Evolutionary conservation across 371 early-diverging fungal genomes (phyloP), one percentile per base, ranked within the genome.

Genomic region (Lichtheimia ornata): DNA sequence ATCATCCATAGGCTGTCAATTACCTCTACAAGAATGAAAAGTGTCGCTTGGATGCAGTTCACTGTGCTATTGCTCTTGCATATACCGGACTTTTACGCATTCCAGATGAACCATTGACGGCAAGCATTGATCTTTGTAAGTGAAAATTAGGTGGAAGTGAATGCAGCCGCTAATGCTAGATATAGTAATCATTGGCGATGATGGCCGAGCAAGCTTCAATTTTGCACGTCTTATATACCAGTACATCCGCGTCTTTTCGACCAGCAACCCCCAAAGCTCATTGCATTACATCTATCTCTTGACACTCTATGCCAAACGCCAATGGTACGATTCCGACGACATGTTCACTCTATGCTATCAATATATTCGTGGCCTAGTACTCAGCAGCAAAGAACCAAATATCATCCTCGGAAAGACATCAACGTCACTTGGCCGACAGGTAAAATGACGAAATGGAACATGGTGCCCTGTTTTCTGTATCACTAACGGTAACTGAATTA

Each of bases 61-160:
- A 97, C 59, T 89, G 95, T 74, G 95, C 92, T 25, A 88, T 94
- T 50, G 87, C 88, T 1, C 69, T 95, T 65, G 91, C 88, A 0
- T 88, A 91, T 70, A 82, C 88, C 62, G 91, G 95, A 4, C 59
- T 90, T 41, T 74, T 96, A 40, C 82, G 88, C n/a, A 82, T 92
- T 17, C 90, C 94, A 12, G 75, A 81, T 2, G 69, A 72, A 9
- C 63, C 67, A 35, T 28, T 66, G 13, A 57, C 44, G 2, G 20
- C 66, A 15, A 68, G 60, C n/a, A 59, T 61, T 9, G 71, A 72
- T 51, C 41, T 80, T 9, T 54, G 81, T 76, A 77, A 72, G 75
- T 59, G 13, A 42, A 18, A 44, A 1, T 17, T 12, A n/a, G 5
- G 15, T 17, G 22, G 15, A 24, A 7, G 41, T 0, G 20, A 41